Base-by-base conservation (phyloP, 2,329 filamentous ascomycete genomes). In the Zymoseptoria brevis region DNA sequence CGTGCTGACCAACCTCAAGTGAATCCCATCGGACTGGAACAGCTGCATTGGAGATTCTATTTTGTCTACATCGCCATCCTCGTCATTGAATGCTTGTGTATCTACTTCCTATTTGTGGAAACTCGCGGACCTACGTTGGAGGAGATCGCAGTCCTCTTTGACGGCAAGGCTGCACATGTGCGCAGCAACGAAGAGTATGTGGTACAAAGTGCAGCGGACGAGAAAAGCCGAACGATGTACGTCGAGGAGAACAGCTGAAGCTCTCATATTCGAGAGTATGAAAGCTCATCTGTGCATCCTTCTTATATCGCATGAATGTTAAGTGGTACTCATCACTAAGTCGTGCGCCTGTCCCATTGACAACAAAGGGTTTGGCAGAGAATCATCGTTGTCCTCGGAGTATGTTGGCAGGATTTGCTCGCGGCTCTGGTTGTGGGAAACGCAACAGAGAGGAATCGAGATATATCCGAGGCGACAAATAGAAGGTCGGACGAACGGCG, bases 81-180 rank as follows among this genome's bases (percentile, higher is more conserved):
- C 9, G 50, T 63, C 1, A 58, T 59, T 9, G 64, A 64, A 57
- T 63, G 64, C n/a, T 53, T 63, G 3, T 63, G 59, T n/a, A 65
- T 67, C 9, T 69, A 50, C 19, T 59, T 58, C 58, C 56, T 55
- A 16, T 62, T 59, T 52, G 60, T 60, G 2, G 62, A 64, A 21
- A 64, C 62, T 1, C 16, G 57, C 41, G 62, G 62, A 4, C 55
- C 64, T 21, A 66, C 74, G 22, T 67, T 78, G 21, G 76, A 78
- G 63, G 75, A 78, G 58, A 77, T 78, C 56, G 75, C 74, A 35
- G 73, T 71, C 57, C 70, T 75, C 54, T 78, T 78, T 58, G 76
- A 78, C 57, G 68, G 68, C 2, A 55, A 62, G 1, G 53, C 55
- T 19, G 61, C 58, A 53, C 9, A 41, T 16, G 35, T 41, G 35